Base-by-base conservation (phyloP, 495 filamentous ascomycete species). In the Aspergillus leporis region DNA sequence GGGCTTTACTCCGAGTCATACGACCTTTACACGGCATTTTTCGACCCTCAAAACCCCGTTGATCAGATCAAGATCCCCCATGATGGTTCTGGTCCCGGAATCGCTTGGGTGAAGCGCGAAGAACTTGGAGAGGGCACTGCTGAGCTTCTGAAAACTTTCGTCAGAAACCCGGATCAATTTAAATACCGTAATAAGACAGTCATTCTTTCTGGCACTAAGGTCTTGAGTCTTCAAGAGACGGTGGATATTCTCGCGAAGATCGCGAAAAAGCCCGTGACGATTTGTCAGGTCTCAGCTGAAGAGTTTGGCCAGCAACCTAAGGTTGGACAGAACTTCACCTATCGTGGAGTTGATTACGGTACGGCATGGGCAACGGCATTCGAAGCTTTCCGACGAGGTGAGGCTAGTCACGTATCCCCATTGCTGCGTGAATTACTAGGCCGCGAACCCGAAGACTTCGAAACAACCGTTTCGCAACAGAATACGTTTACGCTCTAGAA, bases 1-100 rank as follows among this genome's bases (percentile, higher is more conserved):
- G 86, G 85, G 1, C 61, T 88, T 51, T 89, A 88, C 56, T 74
- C 76, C 36, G 83, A 87, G 71, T 83, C 78, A 4, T 87, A 79
- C 74, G 82, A 82, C 14, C 70, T 88, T 56, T 88, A 89, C 62
- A 79, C 84, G 0, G 83, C 82, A 0, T 85, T 84, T 59, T 84
- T 82, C 59, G 69, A 79, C 32, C 62, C 68, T 5, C 8, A 22
- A 5, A 31, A 60, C 31, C 48, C 66, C 4, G 51, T 53, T 3
- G 28, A 56, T 22, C 69, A 76, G 56, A 69, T 81, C 9, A 66
- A 63, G 31, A 74, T 80, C 41, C 74, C 77, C 30, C 77, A 78
- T 47, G 73, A 77, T 51, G 78, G 76, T 1, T 63, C 54, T 0
- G 72, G 70, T 0, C 66, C 69, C 0, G 76, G 76, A 1, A 61